Evolutionary conservation across 805 yeast species (phyloP), one percentile per base, ranked within the genome.

Genomic region (Candida alai): DNA sequence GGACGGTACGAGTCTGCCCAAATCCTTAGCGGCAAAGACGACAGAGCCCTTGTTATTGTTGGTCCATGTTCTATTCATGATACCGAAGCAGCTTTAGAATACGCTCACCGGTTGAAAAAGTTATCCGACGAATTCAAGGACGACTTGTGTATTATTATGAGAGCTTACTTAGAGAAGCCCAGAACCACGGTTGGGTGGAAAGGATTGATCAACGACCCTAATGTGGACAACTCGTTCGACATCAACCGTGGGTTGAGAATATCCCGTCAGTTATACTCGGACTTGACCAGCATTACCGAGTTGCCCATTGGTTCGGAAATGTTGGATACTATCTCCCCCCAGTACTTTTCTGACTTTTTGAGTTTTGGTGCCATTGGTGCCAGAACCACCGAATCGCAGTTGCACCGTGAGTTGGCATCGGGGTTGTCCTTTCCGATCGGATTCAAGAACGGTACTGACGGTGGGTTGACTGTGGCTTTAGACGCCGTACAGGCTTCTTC

Each of bases 171-270:
- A 48, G 98, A 90, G 68, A 90, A 90, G 66, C 98, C 98, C 53
- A 83, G 98, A 72, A 90, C 98, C 44, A 90, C 97, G 16, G 97
- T 90, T 36, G 98, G 98, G 45, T 90, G 98, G 98, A 90, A 90
- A 66, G 98, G 98, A 52, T 72, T 90, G 52, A 88, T 90, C 58
- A 90, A 90, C 62, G 98, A 90, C 64, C 98, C 98, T 30, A 95
- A 90, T 54, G 77, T 90, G 41, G 86, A 90, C 63, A 84, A 84
- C 54, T 72, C 96, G 31, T 93, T 83, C 77, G 83, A 90, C 60
- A 93, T 90, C 60, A 90, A 90, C 76, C 86, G 87, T 66, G 98
- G 98, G 53, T 73, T 90, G 45, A 78, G 87, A 51, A 75, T 85
- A 24, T 77, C 97, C 9, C 80, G 98, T 68, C 74, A 83, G 56